Evolutionary conservation across 129 eudicot genomes (phyloP).

Genomic region (Tagetes patula): DNA sequence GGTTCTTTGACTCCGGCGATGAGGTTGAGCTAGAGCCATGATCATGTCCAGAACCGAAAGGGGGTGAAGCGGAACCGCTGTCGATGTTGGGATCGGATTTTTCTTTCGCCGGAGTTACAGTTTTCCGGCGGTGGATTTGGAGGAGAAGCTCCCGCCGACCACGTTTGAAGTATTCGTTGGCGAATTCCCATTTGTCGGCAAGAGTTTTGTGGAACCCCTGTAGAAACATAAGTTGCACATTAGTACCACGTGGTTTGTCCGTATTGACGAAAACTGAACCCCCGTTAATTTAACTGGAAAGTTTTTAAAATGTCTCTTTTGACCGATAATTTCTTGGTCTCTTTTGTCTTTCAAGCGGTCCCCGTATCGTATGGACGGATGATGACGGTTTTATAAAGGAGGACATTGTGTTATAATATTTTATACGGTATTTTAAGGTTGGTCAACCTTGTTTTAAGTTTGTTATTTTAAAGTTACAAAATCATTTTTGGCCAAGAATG

Average conservation of each 20-base stretch:
- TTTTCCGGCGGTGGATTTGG: constrained; percentile 67
- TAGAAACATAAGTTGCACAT: not conserved
- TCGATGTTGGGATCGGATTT: constrained; percentile 30
- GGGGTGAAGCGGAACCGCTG: constrained; percentile 28
- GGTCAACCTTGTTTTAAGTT: too few relatives aligned
- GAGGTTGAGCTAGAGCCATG: constrained; percentile 61
- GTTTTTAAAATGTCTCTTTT: too few relatives aligned
- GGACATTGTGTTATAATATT: too few relatives aligned
- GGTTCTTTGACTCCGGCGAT: constrained; percentile 54
- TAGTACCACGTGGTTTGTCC: not conserved
- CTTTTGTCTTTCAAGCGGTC: too few relatives aligned
- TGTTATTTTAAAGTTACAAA: too few relatives aligned
- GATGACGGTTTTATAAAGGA: too few relatives aligned
- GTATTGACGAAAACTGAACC: not conserved
- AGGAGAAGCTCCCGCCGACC: constrained; percentile 61
- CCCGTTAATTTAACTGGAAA: too few relatives aligned
- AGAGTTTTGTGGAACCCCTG: constrained; percentile 86
- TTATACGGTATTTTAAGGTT: too few relatives aligned
- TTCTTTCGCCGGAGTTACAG: constrained; percentile 23
- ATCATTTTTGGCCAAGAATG: too few relatives aligned
- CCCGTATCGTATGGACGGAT: too few relatives aligned
- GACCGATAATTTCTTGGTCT: too few relatives aligned
- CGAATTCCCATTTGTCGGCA: constrained; percentile 90
- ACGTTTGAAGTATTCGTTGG: constrained; percentile 62
- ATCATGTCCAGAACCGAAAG: constrained; percentile 55